Conservation (phyloP, 805 yeast genomes). For the Naumovozyma dairenensis region DNA sequence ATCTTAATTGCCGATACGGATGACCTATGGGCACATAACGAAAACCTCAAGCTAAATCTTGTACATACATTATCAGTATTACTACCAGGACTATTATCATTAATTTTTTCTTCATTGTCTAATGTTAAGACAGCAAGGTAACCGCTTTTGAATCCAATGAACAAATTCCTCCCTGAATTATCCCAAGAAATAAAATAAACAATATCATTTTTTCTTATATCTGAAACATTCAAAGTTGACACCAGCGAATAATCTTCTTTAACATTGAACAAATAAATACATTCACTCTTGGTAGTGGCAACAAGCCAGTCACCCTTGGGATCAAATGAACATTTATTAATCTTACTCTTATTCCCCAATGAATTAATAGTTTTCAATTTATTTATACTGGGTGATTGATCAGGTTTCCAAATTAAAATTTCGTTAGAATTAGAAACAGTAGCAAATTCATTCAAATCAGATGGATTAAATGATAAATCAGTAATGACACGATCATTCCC, state of each 20-base stretch:
- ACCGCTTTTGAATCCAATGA: slow-evolving; percentile 43
- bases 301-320: slow-evolving; percentile 39
- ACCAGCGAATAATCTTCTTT: slow-evolving; percentile 24
- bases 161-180: slow-evolving; percentile 30
- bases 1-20: slow-evolving; percentile 37
- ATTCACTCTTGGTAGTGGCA: slow-evolving; percentile 34
- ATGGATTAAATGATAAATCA: slow-evolving; percentile 22
- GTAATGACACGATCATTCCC: slow-evolving; percentile 15
- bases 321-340: slow-evolving; percentile 29
- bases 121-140: slow-evolving; percentile 24
- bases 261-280: slow-evolving; percentile 31
- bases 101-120: slow-evolving; percentile 6
- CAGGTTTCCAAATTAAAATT: slow-evolving; percentile 18
- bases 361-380: slow-evolving; percentile 11
- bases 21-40: slow-evolving; percentile 43
- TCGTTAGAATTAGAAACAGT: slow-evolving; percentile 17
- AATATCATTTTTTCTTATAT: slow-evolving; percentile 15
- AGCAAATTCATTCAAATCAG: slow-evolving; percentile 15
- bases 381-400: slow-evolving; percentile 5
- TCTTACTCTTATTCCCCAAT: slow-evolving; percentile 8
- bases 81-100: slow-evolving; percentile 3
- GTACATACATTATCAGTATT: slow-evolving; percentile 15
- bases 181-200: slow-evolving; percentile 26
- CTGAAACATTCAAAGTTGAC: slow-evolving; percentile 4
- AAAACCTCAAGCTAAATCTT: too few species aligned